Evolutionary conservation across 169 alveolate genomes (phyloP).

Genomic region (Besnoitia besnoiti): DNA sequence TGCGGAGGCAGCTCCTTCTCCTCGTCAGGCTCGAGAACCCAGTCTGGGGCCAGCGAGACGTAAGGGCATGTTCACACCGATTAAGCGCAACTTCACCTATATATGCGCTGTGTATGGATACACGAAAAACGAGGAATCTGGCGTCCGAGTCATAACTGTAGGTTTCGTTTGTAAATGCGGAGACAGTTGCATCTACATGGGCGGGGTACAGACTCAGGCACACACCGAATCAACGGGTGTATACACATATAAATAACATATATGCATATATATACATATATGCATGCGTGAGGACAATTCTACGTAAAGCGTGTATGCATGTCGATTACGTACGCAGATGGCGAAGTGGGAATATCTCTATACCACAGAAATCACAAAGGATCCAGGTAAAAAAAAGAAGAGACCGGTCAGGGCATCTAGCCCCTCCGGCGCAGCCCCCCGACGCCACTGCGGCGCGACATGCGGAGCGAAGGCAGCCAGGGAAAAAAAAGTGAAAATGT

Average conservation of each 20-base stretch:
- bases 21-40: conserved; percentile 35
- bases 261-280: not conserved
- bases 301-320: not conserved
- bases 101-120: not conserved
- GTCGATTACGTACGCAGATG: no score
- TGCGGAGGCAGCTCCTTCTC: not conserved
- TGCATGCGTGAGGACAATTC: not conserved
- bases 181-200: not conserved
- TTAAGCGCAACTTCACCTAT: not conserved
- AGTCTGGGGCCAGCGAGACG: not conserved
- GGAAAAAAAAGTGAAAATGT: no score
- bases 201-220: not conserved
- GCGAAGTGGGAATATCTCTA: no score
- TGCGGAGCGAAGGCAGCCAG: no score
- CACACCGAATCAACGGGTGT: not conserved
- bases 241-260: not conserved
- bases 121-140: not conserved
- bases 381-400: no score
- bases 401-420: no score
- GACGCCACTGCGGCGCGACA: no score
- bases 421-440: no score
- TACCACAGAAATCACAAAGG: no score
- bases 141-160: no score
- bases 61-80: not conserved
- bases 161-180: not conserved